These are phyloP conservation scores for Hippophae tibetana DNA, from an alignment of 306 rosid genomes.

Conservation along the genomic window DNA sequence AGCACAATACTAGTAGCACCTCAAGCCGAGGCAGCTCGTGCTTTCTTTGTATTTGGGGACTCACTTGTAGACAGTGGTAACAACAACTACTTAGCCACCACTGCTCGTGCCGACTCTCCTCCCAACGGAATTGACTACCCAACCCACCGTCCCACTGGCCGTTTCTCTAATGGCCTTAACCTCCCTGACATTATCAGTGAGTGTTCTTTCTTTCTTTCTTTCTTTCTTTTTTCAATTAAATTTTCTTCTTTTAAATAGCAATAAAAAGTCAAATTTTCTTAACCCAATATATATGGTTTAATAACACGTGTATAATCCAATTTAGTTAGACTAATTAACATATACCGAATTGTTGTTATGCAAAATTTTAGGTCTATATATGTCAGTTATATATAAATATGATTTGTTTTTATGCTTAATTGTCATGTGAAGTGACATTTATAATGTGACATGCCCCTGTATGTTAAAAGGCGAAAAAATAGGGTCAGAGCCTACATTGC, in stretches of 20 bases:
- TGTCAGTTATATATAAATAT: too few species aligned
- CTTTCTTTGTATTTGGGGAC: slow-evolving; percentile 50
- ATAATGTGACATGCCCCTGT: neutral
- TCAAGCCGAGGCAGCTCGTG: slow-evolving; percentile 24
- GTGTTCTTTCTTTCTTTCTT: neutral
- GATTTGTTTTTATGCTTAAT: neutral
- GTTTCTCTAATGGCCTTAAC: slow-evolving; percentile 60
- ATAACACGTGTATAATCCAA: too few species aligned
- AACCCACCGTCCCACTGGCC: slow-evolving; percentile 45
- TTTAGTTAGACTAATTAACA: too few species aligned
- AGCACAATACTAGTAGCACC: neutral
- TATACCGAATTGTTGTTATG: too few species aligned
- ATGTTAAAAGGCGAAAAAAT: slow-evolving; percentile 29
- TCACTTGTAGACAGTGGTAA: slow-evolving; percentile 52
- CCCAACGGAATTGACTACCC: slow-evolving; percentile 56
- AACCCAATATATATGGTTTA: too few species aligned
- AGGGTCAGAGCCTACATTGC: slow-evolving; percentile 41
- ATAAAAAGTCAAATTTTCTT: too few species aligned
- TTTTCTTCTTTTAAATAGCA: neutral
- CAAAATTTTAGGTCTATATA: too few species aligned
- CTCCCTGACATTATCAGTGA: slow-evolving; percentile 45
- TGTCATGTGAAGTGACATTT: neutral
- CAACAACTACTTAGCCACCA: slow-evolving; percentile 43
- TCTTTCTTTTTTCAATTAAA: neutral
- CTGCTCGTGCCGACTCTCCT: slow-evolving; percentile 42